These are phyloP conservation scores for Taiwanofungus camphoratus DNA, from an alignment of 1,284 basidiomycete genomes.

Conservation along the genomic window DNA sequence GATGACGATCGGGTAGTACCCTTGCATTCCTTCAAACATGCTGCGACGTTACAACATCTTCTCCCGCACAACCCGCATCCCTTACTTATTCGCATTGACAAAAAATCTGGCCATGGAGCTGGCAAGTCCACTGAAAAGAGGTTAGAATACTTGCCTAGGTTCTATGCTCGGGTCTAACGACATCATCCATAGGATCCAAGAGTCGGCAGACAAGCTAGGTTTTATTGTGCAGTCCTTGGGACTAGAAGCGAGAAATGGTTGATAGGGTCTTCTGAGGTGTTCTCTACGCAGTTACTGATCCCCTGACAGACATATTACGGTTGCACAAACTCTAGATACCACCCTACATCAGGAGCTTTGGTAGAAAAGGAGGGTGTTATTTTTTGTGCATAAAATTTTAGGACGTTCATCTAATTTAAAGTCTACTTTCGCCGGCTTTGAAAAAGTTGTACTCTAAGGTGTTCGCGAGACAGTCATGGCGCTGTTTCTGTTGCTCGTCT, in stretches of 20 bases:
- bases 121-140: conserved; percentile 75
- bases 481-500: too few relatives aligned
- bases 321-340: too few relatives aligned
- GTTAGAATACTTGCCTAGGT: conserved; percentile 33
- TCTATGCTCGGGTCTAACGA: conserved; percentile 1
- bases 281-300: not conserved
- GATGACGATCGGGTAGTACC: conserved; percentile 83
- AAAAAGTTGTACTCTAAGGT: too few relatives aligned
- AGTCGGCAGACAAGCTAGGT: conserved; percentile 71
- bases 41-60: conserved; percentile 65
- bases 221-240: conserved; percentile 68
- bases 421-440: too few relatives aligned
- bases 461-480: too few relatives aligned
- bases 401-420: too few relatives aligned
- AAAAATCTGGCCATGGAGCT: conserved; percentile 76
- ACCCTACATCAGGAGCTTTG: too few relatives aligned
- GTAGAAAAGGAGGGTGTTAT: too few relatives aligned
- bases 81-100: conserved; percentile 69
- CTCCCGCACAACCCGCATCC: conserved; percentile 63
- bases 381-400: too few relatives aligned
- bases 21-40: conserved; percentile 77
- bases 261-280: not conserved
- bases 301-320: not conserved
- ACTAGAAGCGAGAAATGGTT: conserved; percentile 29
- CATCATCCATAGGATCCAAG: conserved; percentile 53